Evolutionary conservation across 1,139 yeast species (phyloP).

Genomic region (Yamadazyma aaseri): DNA sequence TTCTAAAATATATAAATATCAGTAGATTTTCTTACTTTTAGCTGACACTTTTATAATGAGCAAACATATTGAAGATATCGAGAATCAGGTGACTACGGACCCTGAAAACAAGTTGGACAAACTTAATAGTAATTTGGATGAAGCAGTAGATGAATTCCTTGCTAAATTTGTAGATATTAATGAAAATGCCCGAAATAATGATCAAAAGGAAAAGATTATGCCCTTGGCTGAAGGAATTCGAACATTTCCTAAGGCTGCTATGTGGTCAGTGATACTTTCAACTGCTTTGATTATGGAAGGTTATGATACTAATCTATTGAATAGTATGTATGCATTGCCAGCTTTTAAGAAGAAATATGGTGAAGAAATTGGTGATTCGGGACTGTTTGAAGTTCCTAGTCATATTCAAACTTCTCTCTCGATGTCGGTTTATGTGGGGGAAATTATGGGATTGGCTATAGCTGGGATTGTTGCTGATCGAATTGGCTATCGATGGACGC

Average conservation of each 20-base stretch:
- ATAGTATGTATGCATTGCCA: slow-evolving; percentile 37
- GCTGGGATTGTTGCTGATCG: slow-evolving; percentile 47
- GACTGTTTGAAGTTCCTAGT: slow-evolving; percentile 39
- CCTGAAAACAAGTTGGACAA: background rate
- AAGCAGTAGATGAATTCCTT: slow-evolving; percentile 32
- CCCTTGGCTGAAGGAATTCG: slow-evolving; percentile 40
- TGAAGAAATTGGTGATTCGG: slow-evolving; percentile 16
- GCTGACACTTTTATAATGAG: no score
- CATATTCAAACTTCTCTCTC: slow-evolving; percentile 48
- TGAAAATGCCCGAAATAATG: slow-evolving; percentile 38
- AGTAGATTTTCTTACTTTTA: no score
- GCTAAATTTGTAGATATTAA: slow-evolving; percentile 44
- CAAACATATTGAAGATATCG: slow-evolving; percentile 8
- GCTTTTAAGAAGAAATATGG: slow-evolving; percentile 38
- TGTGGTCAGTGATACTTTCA: slow-evolving; percentile 41
- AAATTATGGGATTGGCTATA: slow-evolving; percentile 42
- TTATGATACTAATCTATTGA: slow-evolving; percentile 37
- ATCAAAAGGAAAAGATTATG: slow-evolving; percentile 42
- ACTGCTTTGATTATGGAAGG: slow-evolving; percentile 46
- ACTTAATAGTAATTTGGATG: slow-evolving; percentile 12
- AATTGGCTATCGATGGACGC: slow-evolving; percentile 46
- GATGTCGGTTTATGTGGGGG: slow-evolving; percentile 46
- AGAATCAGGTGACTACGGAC: background rate
- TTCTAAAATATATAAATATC: background rate
- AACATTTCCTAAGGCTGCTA: slow-evolving; percentile 41